Evolutionary conservation across 2,329 filamentous ascomycete species (phyloP).

Genomic region (Drechslerella dactyloides): DNA sequence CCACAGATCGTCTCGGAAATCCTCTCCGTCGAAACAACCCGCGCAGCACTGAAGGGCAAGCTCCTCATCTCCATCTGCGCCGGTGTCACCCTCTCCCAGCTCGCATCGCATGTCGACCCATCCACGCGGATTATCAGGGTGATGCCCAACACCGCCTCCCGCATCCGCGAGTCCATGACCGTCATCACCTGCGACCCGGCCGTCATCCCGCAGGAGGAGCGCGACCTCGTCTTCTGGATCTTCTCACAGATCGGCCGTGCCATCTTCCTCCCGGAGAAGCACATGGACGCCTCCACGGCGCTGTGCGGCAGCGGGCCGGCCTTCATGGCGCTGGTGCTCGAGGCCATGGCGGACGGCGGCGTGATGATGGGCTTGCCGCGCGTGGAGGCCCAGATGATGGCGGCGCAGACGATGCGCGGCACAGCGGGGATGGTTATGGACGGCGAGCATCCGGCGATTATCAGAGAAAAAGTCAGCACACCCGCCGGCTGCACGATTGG

Average conservation of each 20-base stretch:
- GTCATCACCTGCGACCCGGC: conserved; percentile 71
- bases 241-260: conserved; percentile 77
- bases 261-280: conserved; percentile 69
- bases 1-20: conserved; percentile 75
- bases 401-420: conserved; percentile 78
- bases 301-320: conserved; percentile 77
- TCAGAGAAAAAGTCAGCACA: conserved; percentile 77
- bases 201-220: conserved; percentile 63
- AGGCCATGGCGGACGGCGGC: conserved; percentile 76
- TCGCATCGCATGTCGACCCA: conserved; percentile 66
- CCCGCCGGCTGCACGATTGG: conserved; percentile 80
- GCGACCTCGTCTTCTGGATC: conserved; percentile 72
- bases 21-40: conserved; percentile 71
- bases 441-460: conserved; percentile 75
- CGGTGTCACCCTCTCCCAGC: conserved; percentile 73
- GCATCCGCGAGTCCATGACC: conserved; percentile 79
- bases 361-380: conserved; percentile 79
- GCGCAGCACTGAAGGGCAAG: conserved; percentile 76
- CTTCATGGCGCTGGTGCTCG: conserved; percentile 76
- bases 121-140: conserved; percentile 71
- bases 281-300: conserved; percentile 76
- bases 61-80: conserved; percentile 81
- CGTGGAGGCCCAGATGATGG: conserved; percentile 76
- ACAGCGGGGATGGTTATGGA: conserved; percentile 71
- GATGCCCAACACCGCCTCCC: conserved; percentile 82